These are phyloP conservation scores for Brachypodium distachyon DNA, from an alignment of 202 grass and related monocot genomes.

Conservation along the genomic window DNA sequence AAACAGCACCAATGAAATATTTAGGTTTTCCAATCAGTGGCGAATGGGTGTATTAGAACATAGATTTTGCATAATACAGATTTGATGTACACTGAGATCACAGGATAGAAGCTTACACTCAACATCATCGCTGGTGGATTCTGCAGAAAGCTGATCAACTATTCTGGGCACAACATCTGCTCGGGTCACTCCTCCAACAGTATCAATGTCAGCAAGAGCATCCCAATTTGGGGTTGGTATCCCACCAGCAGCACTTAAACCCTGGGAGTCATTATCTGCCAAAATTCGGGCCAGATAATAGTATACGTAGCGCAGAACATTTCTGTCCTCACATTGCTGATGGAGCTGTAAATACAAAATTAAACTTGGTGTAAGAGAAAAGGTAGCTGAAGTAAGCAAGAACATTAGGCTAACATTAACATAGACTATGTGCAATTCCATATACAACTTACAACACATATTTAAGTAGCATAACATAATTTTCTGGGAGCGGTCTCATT, in stretches of 20 bases:
- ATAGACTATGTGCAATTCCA: not conserved
- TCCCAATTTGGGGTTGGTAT: constrained; percentile 99
- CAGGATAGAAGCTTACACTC: constrained; percentile 51
- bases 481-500: not conserved
- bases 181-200: constrained; percentile 84
- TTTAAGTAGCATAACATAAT: not conserved
- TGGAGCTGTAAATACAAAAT: constrained; percentile 70
- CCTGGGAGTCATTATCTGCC: constrained; percentile 91
- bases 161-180: constrained; percentile 94
- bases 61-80: constrained; percentile 9
- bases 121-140: constrained; percentile 65
- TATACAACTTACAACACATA: not conserved
- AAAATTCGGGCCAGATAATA: constrained; percentile 98
- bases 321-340: constrained; percentile 95
- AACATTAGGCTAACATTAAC: not conserved
- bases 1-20: not conserved
- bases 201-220: constrained; percentile 97
- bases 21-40: not conserved
- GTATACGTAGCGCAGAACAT: constrained; percentile 93
- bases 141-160: constrained; percentile 80
- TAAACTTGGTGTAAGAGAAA: not conserved
- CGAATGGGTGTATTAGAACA: not conserved
- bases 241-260: constrained; percentile 91
- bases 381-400: not conserved
- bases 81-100: not conserved